phyloP scores from a whole-genome alignment of 805 yeast species.

The Tetrapisispora namnaoensis region DNA sequence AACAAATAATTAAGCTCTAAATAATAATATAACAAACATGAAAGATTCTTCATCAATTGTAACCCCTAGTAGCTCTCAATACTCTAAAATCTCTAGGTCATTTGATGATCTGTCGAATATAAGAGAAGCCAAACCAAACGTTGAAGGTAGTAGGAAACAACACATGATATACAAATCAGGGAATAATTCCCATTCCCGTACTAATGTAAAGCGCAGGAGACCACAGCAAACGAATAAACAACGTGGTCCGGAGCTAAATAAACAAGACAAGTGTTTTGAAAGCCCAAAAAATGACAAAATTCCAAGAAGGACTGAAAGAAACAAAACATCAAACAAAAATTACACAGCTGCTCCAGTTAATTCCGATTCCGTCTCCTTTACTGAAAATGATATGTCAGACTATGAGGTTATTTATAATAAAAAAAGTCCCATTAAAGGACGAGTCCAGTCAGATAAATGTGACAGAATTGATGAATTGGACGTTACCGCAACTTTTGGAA shows the following conservation, averaged over 20 bases:
- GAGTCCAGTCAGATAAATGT: slow-evolving; percentile 55
- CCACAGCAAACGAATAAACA: not conserved
- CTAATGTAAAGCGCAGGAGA: not conserved
- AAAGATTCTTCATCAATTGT: not conserved
- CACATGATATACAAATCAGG: not conserved
- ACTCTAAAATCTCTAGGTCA: not conserved
- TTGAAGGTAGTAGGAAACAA: not conserved
- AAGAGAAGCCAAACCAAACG: not conserved
- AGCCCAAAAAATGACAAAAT: not conserved
- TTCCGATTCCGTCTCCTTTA: not conserved
- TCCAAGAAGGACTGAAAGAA: not conserved
- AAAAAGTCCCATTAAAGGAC: slow-evolving; percentile 14
- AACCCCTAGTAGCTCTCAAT: not conserved
- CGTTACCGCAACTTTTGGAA: slow-evolving; percentile 90
- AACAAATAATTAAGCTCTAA: too few relatives aligned
- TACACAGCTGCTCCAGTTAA: not conserved
- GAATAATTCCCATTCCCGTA: not conserved
- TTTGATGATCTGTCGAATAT: not conserved
- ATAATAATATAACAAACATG: not conserved
- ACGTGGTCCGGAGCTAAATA: not conserved
- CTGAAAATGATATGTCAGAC: not conserved
- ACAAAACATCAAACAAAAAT: not conserved
- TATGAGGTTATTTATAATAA: not conserved
- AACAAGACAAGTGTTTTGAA: not conserved
- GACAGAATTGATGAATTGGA: slow-evolving; percentile 94